A percentile compares a stretch with the other conserved stretches of the same genome.
phyloP scores from a whole-genome alignment of 1,139 yeast genomes.

The Citeromyces siamensis region DNA sequence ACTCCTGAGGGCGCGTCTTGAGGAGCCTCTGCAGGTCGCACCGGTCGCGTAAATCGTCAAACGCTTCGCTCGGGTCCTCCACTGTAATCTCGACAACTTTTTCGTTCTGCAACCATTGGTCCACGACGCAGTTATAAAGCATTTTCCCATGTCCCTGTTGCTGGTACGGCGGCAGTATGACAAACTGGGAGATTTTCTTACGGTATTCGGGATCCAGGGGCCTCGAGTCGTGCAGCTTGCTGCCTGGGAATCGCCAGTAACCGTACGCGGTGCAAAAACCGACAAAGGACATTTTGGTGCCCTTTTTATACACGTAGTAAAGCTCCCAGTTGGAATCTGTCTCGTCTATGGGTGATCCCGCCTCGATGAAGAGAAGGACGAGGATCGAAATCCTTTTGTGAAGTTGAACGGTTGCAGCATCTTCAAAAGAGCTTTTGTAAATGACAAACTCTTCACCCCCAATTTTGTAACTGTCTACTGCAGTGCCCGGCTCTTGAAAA shows the following conservation, averaged over 20 bases:
- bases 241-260: constrained; percentile 67
- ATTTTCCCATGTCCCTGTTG: constrained; percentile 56
- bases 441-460: constrained; percentile 22
- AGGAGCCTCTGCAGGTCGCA: constrained; percentile 53
- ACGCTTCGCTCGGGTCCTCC: constrained; percentile 91
- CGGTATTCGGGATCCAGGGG: constrained; percentile 27
- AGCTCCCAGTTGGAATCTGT: constrained; percentile 66
- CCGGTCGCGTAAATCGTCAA: constrained; percentile 84
- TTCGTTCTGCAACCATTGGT: constrained; percentile 39
- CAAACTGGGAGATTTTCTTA: constrained; percentile 78
- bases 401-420: constrained; percentile 33
- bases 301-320: constrained; percentile 29
- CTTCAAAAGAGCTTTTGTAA: constrained; percentile 26
- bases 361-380: constrained; percentile 80
- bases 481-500: constrained; percentile 36
- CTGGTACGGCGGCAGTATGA: constrained; percentile 74
- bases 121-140: constrained; percentile 44
- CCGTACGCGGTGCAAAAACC: constrained; percentile 82
- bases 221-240: constrained; percentile 38
- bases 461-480: constrained; percentile 23
- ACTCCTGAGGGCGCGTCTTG: constrained; percentile 20
- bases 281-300: constrained; percentile 27
- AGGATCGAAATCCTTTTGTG: constrained; percentile 69
- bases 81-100: constrained; percentile 68
- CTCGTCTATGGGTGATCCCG: constrained; percentile 80